Evolutionary conservation across 2,329 filamentous ascomycete genomes (phyloP).

Genomic region (Dothidotthia symphoricarpi): DNA sequence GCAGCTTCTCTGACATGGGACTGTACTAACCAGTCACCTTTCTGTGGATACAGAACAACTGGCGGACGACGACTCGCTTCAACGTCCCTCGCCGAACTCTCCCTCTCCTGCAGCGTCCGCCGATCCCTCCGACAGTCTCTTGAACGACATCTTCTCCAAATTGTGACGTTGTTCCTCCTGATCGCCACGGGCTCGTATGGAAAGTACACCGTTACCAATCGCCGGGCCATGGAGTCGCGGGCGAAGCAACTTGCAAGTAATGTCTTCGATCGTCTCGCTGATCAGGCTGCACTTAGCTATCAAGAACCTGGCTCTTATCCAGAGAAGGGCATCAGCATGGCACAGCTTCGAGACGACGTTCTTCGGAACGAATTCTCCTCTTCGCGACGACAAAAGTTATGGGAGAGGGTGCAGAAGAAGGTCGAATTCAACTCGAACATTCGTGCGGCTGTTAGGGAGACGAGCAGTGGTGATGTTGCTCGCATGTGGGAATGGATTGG

Average conservation of each 20-base stretch:
- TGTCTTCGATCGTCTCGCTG: slow-evolving; percentile 79
- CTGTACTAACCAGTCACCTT: slow-evolving; percentile 82
- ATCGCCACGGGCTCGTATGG: slow-evolving; percentile 55
- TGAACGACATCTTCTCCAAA: slow-evolving; percentile 83
- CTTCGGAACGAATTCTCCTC: slow-evolving; percentile 77
- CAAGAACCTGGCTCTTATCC: slow-evolving; percentile 60
- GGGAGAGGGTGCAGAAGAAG: slow-evolving; percentile 77
- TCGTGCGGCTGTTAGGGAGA: slow-evolving; percentile 69
- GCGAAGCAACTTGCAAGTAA: slow-evolving; percentile 81
- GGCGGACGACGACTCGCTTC: slow-evolving; percentile 68
- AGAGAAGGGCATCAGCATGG: slow-evolving; percentile 81
- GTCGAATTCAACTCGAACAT: slow-evolving; percentile 96
- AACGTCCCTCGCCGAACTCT: slow-evolving; percentile 86
- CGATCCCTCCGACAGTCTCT: slow-evolving; percentile 74
- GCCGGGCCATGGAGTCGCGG: slow-evolving; percentile 64
- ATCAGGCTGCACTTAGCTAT: slow-evolving; percentile 77
- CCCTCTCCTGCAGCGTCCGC: slow-evolving; percentile 77
- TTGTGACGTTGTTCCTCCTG: slow-evolving; percentile 62
- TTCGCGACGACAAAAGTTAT: slow-evolving; percentile 73
- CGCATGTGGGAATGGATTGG: slow-evolving; percentile 70
- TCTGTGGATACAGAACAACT: slow-evolving; percentile 70
- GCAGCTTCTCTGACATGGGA: slow-evolving; percentile 28
- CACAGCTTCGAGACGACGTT: slow-evolving; percentile 88
- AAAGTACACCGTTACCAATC: slow-evolving; percentile 61
- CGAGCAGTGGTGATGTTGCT: slow-evolving; percentile 54